Evolutionary conservation across 2,329 filamentous ascomycete genomes (phyloP).

Genomic region (Dendrostoma leiphaemia): DNA sequence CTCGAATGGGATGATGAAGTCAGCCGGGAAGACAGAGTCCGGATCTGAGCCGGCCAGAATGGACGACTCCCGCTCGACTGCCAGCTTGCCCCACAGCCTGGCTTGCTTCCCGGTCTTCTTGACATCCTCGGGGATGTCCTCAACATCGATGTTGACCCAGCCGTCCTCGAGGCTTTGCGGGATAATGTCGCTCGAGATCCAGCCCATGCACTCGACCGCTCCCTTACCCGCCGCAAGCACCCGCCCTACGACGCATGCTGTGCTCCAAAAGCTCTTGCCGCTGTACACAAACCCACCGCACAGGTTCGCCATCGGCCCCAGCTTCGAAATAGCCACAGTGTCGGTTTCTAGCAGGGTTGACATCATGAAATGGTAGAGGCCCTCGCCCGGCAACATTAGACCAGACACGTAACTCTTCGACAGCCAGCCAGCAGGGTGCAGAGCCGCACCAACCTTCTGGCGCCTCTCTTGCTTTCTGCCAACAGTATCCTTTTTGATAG

Average conservation of each 20-base stretch:
- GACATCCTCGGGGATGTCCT: constrained; percentile 50
- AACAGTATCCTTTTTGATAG: constrained; percentile 23
- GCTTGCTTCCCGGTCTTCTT: constrained; percentile 52
- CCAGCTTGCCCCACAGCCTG: constrained; percentile 59
- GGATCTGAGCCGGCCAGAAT: constrained; percentile 58
- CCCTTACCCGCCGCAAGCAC: constrained; percentile 62
- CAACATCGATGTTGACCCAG: constrained; percentile 58
- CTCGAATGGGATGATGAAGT: constrained; percentile 62
- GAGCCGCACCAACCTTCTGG: constrained; percentile 53
- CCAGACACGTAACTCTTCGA: constrained; percentile 68
- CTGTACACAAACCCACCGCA: constrained; percentile 64
- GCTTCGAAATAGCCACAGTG: constrained; percentile 51
- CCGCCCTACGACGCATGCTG: constrained; percentile 61
- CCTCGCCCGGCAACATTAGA: constrained; percentile 63
- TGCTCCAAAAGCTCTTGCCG: constrained; percentile 68
- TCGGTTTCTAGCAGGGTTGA: constrained; percentile 65
- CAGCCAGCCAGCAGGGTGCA: constrained; percentile 63
- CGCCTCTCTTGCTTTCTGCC: constrained; percentile 40
- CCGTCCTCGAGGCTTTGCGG: constrained; percentile 52
- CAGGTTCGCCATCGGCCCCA: constrained; percentile 61
- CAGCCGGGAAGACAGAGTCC: constrained; percentile 54
- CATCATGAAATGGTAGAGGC: constrained; percentile 62
- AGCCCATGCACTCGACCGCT: constrained; percentile 65
- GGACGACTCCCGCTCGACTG: constrained; percentile 58
- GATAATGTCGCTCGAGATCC: constrained; percentile 61